Conservation (phyloP, 2,329 filamentous ascomycete species). For the Trichoderma koningiopsis region DNA sequence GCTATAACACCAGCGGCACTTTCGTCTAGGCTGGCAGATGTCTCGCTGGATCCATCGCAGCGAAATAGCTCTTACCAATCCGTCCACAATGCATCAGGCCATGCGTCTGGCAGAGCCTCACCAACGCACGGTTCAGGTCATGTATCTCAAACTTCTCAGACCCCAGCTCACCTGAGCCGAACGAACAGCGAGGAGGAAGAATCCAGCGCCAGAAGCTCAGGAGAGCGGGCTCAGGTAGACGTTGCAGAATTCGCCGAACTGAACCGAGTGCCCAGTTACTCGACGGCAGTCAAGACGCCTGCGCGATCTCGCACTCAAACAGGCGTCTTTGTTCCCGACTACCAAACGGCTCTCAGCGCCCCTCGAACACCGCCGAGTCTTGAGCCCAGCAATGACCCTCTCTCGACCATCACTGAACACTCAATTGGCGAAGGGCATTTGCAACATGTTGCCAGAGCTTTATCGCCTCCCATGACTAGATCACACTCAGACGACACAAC, state of each 20-base stretch:
- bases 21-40: conserved; percentile 70
- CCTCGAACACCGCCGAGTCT: conserved; percentile 51
- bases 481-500: conserved; percentile 22
- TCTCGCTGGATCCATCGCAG: conserved; percentile 55
- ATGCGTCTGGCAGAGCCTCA: conserved; percentile 48
- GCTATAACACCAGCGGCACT: conserved; percentile 53
- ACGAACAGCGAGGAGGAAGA: conserved; percentile 56
- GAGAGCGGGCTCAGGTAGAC: conserved; percentile 58
- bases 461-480: conserved; percentile 6
- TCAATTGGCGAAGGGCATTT: conserved; percentile 30
- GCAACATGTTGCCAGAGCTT: conserved; percentile 5
- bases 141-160: conserved; percentile 43
- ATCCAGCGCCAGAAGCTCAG: conserved; percentile 55
- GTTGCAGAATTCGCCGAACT: conserved; percentile 65
- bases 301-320: conserved; percentile 56
- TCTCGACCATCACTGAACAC: conserved; percentile 40
- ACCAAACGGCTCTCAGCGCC: conserved; percentile 61
- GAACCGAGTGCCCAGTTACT: conserved; percentile 76
- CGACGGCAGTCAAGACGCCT: conserved; percentile 69
- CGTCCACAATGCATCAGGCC: conserved; percentile 46
- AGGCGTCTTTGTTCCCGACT: conserved; percentile 63
- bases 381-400: conserved; percentile 35
- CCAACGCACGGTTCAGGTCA: conserved; percentile 43
- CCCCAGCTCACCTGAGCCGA: conserved; percentile 53
- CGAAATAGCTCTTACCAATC: conserved; percentile 52